phyloP scores from a whole-genome alignment of 352 stramenopile genomes.

The Phytophthora melonis region DNA sequence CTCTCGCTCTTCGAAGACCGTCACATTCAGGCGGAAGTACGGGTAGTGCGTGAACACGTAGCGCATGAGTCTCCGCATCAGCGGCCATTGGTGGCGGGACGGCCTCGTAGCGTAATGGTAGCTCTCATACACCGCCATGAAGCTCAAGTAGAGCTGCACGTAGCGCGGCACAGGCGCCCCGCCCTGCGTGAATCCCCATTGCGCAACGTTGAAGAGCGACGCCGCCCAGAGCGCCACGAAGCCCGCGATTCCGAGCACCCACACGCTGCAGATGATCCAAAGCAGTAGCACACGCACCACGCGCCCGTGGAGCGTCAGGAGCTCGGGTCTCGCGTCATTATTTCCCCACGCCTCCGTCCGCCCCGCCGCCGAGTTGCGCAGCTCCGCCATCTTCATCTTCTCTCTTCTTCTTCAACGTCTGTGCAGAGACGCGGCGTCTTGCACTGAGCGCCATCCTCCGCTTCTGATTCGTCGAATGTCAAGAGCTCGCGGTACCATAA shows the following conservation, averaged over 20 bases:
- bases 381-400: neutral
- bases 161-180: slow-evolving; percentile 7
- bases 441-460: too few relatives aligned
- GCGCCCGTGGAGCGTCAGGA: slow-evolving; percentile 5
- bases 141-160: slow-evolving; percentile 38
- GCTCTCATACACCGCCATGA: slow-evolving; percentile 49
- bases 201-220: slow-evolving; percentile 3
- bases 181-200: slow-evolving; percentile 12
- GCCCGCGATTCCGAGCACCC: slow-evolving; percentile 31
- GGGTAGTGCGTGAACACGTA: slow-evolving; percentile 53
- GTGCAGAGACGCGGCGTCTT: neutral
- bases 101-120: slow-evolving; percentile 39
- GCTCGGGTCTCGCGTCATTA: slow-evolving; percentile 33
- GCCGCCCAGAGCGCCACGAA: slow-evolving; percentile 19
- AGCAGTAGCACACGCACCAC: slow-evolving; percentile 23
- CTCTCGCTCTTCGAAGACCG: slow-evolving; percentile 48
- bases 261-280: slow-evolving; percentile 28
- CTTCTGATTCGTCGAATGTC: too few relatives aligned
- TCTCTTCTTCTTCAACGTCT: neutral
- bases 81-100: slow-evolving; percentile 46
- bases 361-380: slow-evolving; percentile 9
- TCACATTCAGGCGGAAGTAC: slow-evolving; percentile 56
- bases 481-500: slow-evolving; percentile 1
- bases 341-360: slow-evolving; percentile 23
- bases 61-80: slow-evolving; percentile 47